Base-by-base conservation (phyloP, 176 grass and related monocot genomes). In the Pontederia crassipes region DNA sequence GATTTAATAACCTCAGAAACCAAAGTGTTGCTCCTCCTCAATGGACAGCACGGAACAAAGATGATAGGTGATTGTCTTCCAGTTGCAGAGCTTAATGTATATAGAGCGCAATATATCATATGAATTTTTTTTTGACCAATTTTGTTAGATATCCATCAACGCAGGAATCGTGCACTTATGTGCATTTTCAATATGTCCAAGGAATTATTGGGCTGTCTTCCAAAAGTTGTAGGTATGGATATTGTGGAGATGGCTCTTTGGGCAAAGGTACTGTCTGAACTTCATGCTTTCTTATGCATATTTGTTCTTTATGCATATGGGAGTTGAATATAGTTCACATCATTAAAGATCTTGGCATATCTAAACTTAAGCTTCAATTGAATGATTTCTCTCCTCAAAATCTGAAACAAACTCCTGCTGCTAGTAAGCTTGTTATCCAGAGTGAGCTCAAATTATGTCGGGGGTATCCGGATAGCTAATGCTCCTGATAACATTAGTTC, bases 231-330 rank as follows among this genome's bases (percentile, higher is more conserved):
- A 10, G 86, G 86, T 16, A 82, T 97, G 70, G 92, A 97, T 55
- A 68, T 97, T 12, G 87, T 91, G 6, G 92, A 97, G 69, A 97
- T 97, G 92, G 92, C 92, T 54, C 83, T 97, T 15, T 97, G 92
- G 92, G 92, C 92, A 62, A 97, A 97, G 87, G 92, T 96, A 54
- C 8, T 45, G 20, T 72, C 32, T 40, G 4, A 40, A 40, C 32
- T 40, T 40, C 6, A 40, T 40, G 32, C 6, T 40, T 24, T 24
- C 20, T 40, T 40, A 40, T 40, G 32, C 32, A 40, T 40, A 40
- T 40, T 40, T 40, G 32, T 40, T 40, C 6, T 40, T 40, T 40
- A 40, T 7, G 6, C 32, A 40, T 24, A 40, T 40, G 4, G 32
- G 32, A 40, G 32, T 40, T 40, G 32, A 40, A 40, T 3, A 40